These are phyloP conservation scores for Vaccinium myrtillus DNA, from an alignment of 148 eudicot species.

Conservation along the genomic window DNA sequence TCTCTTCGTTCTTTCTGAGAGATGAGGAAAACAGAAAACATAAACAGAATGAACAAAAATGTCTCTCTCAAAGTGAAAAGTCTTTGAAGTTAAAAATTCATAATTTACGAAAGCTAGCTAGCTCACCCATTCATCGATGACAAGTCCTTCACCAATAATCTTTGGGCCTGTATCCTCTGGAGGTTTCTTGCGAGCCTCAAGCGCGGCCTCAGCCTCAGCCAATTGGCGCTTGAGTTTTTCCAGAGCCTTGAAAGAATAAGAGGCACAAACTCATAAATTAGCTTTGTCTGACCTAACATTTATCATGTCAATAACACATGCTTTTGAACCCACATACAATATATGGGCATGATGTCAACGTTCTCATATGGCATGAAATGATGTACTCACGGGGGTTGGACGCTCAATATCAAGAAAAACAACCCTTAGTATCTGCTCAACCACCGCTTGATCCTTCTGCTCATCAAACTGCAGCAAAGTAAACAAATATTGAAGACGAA, in stretches of 20 bases:
- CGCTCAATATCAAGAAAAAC: slow-evolving; percentile 82
- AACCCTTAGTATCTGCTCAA: slow-evolving; percentile 88
- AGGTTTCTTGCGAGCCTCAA: slow-evolving; percentile 87
- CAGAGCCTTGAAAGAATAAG: slow-evolving; percentile 55
- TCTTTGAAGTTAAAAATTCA: neutral
- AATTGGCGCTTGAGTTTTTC: slow-evolving; percentile 83
- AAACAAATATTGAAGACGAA: neutral
- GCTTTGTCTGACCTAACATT: neutral
- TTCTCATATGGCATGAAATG: neutral
- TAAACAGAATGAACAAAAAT: neutral
- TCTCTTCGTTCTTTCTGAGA: slow-evolving; percentile 92
- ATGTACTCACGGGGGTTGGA: slow-evolving; percentile 68
- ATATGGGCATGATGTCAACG: neutral
- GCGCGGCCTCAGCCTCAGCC: slow-evolving; percentile 98
- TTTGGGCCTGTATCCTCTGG: slow-evolving; percentile 85
- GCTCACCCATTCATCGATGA: slow-evolving; percentile 98
- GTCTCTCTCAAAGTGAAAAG: neutral
- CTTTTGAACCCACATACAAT: neutral
- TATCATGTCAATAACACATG: neutral
- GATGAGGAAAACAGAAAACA: neutral
- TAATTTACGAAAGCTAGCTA: neutral
- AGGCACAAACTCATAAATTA: slow-evolving; percentile 3
- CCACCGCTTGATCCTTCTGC: slow-evolving; percentile 89
- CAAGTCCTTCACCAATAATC: slow-evolving; percentile 94
- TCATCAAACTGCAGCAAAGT: slow-evolving; percentile 72